Evolutionary conservation across 2,329 filamentous ascomycete genomes (phyloP).

Genomic region (Xylariaceae sp.): DNA sequence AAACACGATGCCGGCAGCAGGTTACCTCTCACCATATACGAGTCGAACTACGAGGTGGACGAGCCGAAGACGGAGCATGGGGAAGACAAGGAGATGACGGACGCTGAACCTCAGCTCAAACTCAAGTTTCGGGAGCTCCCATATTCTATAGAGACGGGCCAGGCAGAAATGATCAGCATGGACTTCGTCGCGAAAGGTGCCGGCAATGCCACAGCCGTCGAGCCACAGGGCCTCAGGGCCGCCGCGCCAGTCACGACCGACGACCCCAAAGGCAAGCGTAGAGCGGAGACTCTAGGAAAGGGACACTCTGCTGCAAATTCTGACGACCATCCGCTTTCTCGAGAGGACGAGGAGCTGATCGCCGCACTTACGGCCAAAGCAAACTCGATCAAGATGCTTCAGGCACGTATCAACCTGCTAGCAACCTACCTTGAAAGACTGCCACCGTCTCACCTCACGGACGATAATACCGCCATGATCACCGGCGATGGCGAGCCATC

Average conservation of each 20-base stretch:
- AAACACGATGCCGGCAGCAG: slow-evolving; percentile 63
- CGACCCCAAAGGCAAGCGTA: slow-evolving; percentile 49
- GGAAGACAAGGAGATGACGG: slow-evolving; percentile 69
- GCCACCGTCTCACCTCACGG: slow-evolving; percentile 58
- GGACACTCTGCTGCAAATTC: slow-evolving; percentile 23
- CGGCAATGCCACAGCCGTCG: slow-evolving; percentile 66
- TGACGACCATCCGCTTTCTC: slow-evolving; percentile 44
- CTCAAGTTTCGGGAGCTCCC: slow-evolving; percentile 77
- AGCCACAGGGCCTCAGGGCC: slow-evolving; percentile 34
- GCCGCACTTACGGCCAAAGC: slow-evolving; percentile 73
- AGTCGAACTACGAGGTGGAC: slow-evolving; percentile 73
- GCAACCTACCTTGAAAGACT: slow-evolving; percentile 71
- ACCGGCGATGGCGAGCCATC: slow-evolving; percentile 32
- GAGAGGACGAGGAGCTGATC: slow-evolving; percentile 57
- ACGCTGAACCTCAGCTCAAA: slow-evolving; percentile 49
- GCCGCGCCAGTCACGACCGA: slow-evolving; percentile 37
- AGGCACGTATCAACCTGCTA: slow-evolving; percentile 67
- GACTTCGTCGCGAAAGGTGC: slow-evolving; percentile 85
- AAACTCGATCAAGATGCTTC: slow-evolving; percentile 91
- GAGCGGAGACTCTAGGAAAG: slow-evolving; percentile 31
- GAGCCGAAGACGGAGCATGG: slow-evolving; percentile 45
- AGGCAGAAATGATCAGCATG: slow-evolving; percentile 96
- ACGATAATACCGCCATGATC: slow-evolving; percentile 30
- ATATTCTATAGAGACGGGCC: slow-evolving; percentile 86
- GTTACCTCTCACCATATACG: slow-evolving; percentile 86